Evolutionary conservation across 306 rosid genomes (phyloP), one percentile per base, ranked within the genome.

Genomic region (Trifolium dubium): DNA sequence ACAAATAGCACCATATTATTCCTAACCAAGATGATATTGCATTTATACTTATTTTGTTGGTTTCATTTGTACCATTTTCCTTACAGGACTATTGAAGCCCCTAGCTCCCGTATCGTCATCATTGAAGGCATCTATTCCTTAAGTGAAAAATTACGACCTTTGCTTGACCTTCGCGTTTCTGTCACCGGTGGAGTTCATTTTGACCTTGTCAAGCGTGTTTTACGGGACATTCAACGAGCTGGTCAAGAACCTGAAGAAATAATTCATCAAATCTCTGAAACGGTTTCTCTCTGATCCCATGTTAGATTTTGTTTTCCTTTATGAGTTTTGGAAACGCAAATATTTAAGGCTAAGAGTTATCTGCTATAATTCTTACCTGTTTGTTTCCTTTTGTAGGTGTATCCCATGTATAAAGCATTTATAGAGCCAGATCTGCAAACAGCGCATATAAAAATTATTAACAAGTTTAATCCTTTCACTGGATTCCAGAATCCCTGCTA

Each of bases 401-500:
- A 94, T 81, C 99, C 99, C 51, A 94, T 94, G 99, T 92, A 94
- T 84, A 94, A 94, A 87, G 99, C 99, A 69, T 94, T 89, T 84
- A 94, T 94, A 40, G 99, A 94, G 83, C 99, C 99, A 67, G 97
- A 94, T 90, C 99, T 94, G 73, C 89, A 89, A 86, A 94, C 97
- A 54, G 99, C 99, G 7, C 99, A 94, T 81, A 85, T 94, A 73
- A 92, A 86, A 84, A 92, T 94, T 77, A 90, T 71, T 69, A 94
- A 94, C 87, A 94, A 94, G 84, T 94, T 94, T 64, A 94, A 92
- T 81, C 97, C 99, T 39, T 94, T 94, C 84, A 65, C 90, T 75
- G 99, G 99, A 76, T 94, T 94, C 84, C 98, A 94, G 83, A 94
- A 92, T 72, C 99, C 99, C 43, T 79, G 87, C 63, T 94, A 94